Percentiles rank a stretch among this genome's conserved stretches.
Conservation (phyloP, 108 stramenopile species). For the Licmophora abbreviata region DNA sequence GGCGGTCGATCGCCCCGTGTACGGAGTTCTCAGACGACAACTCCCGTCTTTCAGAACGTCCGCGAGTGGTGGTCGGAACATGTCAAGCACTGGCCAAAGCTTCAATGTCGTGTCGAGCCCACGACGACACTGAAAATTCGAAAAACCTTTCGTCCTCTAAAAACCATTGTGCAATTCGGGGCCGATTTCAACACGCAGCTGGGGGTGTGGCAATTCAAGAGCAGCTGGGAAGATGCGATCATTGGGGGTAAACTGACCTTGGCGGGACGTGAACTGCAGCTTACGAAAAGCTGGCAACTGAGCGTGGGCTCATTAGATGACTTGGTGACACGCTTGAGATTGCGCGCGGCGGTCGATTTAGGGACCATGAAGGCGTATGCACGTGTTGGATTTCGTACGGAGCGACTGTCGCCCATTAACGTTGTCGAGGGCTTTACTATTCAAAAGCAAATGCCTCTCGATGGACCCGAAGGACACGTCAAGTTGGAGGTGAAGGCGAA, state of each 20-base stretch:
- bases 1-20: no score
- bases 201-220: constrained; percentile 67
- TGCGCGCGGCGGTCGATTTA: constrained; percentile 63
- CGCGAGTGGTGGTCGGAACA: constrained; percentile 40
- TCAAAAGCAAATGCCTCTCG: constrained; percentile 42
- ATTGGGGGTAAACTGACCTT: constrained; percentile 62
- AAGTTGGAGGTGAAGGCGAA: constrained; percentile 68
- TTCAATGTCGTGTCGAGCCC: constrained; percentile 52
- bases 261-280: constrained; percentile 41
- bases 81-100: constrained; percentile 34
- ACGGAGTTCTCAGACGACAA: no score
- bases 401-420: constrained; percentile 51
- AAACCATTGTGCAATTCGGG: constrained; percentile 50
- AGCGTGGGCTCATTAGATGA: constrained; percentile 48
- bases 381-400: constrained; percentile 57
- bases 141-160: constrained; percentile 49
- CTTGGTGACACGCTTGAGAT: constrained; percentile 50
- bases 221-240: constrained; percentile 58
- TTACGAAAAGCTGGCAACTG: constrained; percentile 54
- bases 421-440: constrained; percentile 57
- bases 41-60: constrained; percentile 15
- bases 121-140: constrained; percentile 51
- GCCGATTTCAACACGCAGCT: constrained; percentile 67
- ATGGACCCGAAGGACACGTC: constrained; percentile 41
- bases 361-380: constrained; percentile 52